Percentiles rank a stretch among this genome's conserved stretches.
Conservation (phyloP, 805 yeast genomes). For the Kluyveromyces siamensis region DNA sequence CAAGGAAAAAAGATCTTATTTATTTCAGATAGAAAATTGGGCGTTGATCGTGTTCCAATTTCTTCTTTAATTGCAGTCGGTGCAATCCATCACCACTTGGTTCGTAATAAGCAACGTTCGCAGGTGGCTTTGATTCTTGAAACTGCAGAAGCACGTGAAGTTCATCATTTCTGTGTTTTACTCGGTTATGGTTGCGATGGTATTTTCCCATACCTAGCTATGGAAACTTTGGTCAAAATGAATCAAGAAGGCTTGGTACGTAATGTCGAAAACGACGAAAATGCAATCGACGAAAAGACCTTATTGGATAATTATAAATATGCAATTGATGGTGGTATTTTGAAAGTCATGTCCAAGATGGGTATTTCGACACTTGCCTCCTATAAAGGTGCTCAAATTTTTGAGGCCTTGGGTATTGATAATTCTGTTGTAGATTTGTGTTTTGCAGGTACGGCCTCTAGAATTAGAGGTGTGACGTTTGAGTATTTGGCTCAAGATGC, state of each 20-base stretch:
- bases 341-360: conserved; percentile 98
- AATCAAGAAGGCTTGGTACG: conserved; percentile 68
- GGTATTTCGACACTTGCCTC: conserved; percentile 97
- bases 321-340: conserved; percentile 82
- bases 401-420: conserved; percentile 94
- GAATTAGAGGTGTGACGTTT: conserved; percentile 92
- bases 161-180: conserved; percentile 89
- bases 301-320: conserved; percentile 72
- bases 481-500: conserved; percentile 97
- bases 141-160: conserved; percentile 96
- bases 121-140: conserved; percentile 87
- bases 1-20: conserved; percentile 66
- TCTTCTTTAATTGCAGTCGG: conserved; percentile 90
- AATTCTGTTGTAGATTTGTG: conserved; percentile 92
- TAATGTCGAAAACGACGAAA: conserved; percentile 31
- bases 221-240: conserved; percentile 82
- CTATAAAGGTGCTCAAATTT: conserved; percentile 98
- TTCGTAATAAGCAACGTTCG: conserved; percentile 91
- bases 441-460: conserved; percentile 94
- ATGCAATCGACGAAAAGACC: conserved; percentile 41
- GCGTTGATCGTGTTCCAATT: conserved; percentile 61
- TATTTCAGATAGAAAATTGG: conserved; percentile 60
- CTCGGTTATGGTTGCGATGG: conserved; percentile 98
- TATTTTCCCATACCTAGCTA: conserved; percentile 84
- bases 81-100: conserved; percentile 94